Evolutionary conservation across 2,329 filamentous ascomycete species (phyloP).

Genomic region (Cladophialophora bantiana): DNA sequence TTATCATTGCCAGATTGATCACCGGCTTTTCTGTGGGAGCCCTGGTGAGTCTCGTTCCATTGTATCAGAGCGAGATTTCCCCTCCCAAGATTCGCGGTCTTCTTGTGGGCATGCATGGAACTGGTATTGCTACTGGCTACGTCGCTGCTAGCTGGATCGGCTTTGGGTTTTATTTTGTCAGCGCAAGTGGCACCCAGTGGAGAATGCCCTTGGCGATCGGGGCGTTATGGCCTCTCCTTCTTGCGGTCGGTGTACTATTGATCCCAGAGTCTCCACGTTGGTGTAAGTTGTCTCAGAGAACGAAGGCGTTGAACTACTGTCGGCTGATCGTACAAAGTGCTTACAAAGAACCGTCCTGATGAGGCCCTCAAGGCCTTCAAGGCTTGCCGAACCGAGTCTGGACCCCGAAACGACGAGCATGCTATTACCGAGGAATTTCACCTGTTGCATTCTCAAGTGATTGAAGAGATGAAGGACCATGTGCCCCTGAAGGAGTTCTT

Average conservation of each 20-base stretch:
- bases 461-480: slow-evolving; percentile 12
- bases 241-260: slow-evolving; percentile 50
- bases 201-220: slow-evolving; percentile 28
- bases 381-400: slow-evolving; percentile 2
- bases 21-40: slow-evolving; percentile 20
- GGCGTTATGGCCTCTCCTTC: slow-evolving; percentile 22
- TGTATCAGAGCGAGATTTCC: slow-evolving; percentile 27
- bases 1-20: slow-evolving; percentile 23
- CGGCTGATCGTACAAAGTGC: not conserved
- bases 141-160: slow-evolving; percentile 27
- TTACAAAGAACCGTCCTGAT: slow-evolving; percentile 1
- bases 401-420: slow-evolving; percentile 2
- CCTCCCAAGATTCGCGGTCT: slow-evolving; percentile 29
- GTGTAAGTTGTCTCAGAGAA: slow-evolving; percentile 10
- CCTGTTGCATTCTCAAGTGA: slow-evolving; percentile 4
- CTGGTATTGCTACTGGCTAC: slow-evolving; percentile 19
- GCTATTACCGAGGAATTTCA: slow-evolving; percentile 9
- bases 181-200: slow-evolving; percentile 20
- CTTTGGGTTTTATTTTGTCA: slow-evolving; percentile 24
- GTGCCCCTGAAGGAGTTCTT: slow-evolving; percentile 20
- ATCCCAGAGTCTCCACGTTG: slow-evolving; percentile 43
- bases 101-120: slow-evolving; percentile 26
- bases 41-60: slow-evolving; percentile 20
- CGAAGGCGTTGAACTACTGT: not conserved
- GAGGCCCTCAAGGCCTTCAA: slow-evolving; percentile 1